Evolutionary conservation across 306 rosid genomes (phyloP).

Genomic region (Begonia masoniana): DNA sequence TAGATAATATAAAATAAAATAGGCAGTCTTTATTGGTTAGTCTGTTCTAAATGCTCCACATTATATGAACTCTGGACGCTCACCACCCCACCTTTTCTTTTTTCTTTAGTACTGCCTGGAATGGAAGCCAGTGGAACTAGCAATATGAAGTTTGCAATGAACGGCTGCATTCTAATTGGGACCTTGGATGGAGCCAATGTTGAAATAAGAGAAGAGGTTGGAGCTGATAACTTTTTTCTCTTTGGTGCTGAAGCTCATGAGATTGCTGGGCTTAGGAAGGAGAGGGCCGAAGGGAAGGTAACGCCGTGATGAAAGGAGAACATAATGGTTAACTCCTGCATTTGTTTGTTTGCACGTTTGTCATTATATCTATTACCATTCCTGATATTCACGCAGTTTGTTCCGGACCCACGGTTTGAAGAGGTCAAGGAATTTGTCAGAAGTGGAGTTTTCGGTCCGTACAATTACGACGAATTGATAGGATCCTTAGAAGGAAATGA

Average conservation of each 20-base stretch:
- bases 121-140: conserved; percentile 99
- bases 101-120: conserved; percentile 76
- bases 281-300: conserved; percentile 92
- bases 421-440: conserved; percentile 70
- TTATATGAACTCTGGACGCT: too few relatives aligned
- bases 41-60: too few relatives aligned
- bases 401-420: conserved; percentile 86
- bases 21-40: too few relatives aligned
- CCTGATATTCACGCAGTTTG: conserved; percentile 38
- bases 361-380: not conserved
- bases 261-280: conserved; percentile 81
- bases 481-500: conserved; percentile 89
- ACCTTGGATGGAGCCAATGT: conserved; percentile 99
- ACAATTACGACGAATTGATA: conserved; percentile 61
- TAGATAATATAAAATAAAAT: too few relatives aligned
- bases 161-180: conserved; percentile 89
- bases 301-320: not conserved
- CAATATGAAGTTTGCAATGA: conserved; percentile 98
- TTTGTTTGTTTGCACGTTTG: not conserved
- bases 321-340: not conserved
- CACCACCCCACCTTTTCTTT: not conserved
- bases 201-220: conserved; percentile 94
- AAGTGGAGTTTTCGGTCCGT: conserved; percentile 78
- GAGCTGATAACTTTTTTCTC: conserved; percentile 84
- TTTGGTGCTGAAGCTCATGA: conserved; percentile 94